Conservation (phyloP, 2,329 filamentous ascomycete species). For the Pleurostoma richardsiae region DNA sequence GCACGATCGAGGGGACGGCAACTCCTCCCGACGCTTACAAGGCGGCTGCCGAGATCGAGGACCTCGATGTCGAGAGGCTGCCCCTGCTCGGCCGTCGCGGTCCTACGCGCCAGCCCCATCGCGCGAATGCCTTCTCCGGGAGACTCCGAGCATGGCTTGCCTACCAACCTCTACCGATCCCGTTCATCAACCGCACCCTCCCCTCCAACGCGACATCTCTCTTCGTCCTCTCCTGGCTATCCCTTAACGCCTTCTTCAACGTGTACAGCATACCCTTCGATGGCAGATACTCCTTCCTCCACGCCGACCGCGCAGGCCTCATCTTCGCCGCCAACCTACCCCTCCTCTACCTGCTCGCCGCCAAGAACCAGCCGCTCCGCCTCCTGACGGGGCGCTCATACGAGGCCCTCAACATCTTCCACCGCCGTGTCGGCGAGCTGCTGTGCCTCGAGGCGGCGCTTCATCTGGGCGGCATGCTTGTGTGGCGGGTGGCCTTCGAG, state of each 20-base stretch:
- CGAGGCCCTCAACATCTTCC: constrained; percentile 61
- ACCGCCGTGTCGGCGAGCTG: constrained; percentile 57
- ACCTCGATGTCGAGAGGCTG: constrained; percentile 25
- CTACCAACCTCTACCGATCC: constrained; percentile 53
- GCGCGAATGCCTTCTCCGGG: not conserved
- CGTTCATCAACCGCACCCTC: constrained; percentile 49
- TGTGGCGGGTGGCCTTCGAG: constrained; percentile 47
- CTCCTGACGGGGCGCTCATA: constrained; percentile 59
- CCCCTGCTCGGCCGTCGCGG: constrained; percentile 19
- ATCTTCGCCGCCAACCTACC: constrained; percentile 45
- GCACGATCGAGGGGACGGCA: constrained; percentile 16
- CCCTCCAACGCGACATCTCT: constrained; percentile 53
- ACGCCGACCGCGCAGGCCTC: constrained; percentile 52
- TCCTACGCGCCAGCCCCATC: not conserved
- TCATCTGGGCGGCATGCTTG: constrained; percentile 50
- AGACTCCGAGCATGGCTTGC: constrained; percentile 28
- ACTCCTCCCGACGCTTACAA: constrained; percentile 17
- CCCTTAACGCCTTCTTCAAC: constrained; percentile 53
- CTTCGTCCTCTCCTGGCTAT: constrained; percentile 43
- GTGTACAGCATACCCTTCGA: constrained; percentile 45
- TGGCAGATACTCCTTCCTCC: constrained; percentile 46
- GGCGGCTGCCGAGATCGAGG: constrained; percentile 5
- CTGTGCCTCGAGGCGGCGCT: constrained; percentile 55
- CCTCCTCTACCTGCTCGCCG: constrained; percentile 56
- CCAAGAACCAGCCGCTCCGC: constrained; percentile 62